phyloP scores from a whole-genome alignment of 2,329 filamentous ascomycete genomes.

The Piedraia hortae region DNA sequence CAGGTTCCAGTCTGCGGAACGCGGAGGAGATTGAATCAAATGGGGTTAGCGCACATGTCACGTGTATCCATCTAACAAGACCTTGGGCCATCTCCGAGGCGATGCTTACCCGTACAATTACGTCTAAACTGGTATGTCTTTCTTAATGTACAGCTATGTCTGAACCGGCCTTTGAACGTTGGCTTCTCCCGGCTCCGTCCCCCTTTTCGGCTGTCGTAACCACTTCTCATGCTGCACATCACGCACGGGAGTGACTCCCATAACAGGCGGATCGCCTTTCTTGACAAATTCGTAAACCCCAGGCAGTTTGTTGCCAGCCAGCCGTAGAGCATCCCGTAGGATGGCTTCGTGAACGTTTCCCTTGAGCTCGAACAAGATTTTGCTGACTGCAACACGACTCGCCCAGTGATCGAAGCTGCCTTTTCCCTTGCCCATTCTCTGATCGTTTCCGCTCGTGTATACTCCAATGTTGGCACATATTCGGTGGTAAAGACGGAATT shows the following conservation, averaged over 20 bases:
- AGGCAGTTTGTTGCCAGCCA: conserved; percentile 85
- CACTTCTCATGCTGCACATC: conserved; percentile 50
- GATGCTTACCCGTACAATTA: too few relatives aligned
- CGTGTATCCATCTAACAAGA: too few relatives aligned
- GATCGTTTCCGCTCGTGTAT: conserved; percentile 84
- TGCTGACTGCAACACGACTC: conserved; percentile 63
- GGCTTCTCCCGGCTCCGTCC: too few relatives aligned
- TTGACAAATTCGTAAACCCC: conserved; percentile 79
- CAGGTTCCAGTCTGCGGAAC: too few relatives aligned
- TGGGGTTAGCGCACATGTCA: too few relatives aligned
- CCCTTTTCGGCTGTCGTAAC: conserved; percentile 55
- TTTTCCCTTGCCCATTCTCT: conserved; percentile 98
- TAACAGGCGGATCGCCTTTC: conserved; percentile 68
- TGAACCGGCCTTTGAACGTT: too few relatives aligned
- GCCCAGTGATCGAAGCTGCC: conserved; percentile 95
- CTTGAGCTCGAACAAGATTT: conserved; percentile 77
- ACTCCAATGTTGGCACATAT: conserved; percentile 84
- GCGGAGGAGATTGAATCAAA: too few relatives aligned
- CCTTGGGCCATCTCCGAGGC: too few relatives aligned
- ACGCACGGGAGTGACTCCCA: conserved; percentile 72
- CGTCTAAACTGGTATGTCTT: too few relatives aligned
- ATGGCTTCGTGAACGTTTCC: conserved; percentile 87
- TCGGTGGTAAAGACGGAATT: conserved; percentile 76
- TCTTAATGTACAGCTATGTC: too few relatives aligned
- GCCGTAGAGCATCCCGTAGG: conserved; percentile 69